Base-by-base conservation (phyloP, 2,329 filamentous ascomycete species). In the Venturia carpophila region DNA sequence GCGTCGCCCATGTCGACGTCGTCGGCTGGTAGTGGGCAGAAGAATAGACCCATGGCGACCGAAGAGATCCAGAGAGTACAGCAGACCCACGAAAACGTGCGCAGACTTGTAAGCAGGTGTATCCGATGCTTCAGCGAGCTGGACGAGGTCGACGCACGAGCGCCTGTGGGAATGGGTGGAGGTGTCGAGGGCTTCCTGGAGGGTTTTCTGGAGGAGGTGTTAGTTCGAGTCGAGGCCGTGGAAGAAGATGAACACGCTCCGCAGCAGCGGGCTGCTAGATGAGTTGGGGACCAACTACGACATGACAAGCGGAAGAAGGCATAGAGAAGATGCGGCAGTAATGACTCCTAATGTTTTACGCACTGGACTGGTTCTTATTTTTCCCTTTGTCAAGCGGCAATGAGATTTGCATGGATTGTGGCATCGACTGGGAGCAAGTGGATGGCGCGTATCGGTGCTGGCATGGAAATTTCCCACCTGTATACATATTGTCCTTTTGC, bases 131-230 rank as follows among this genome's bases (percentile, higher is more conserved):
- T 96, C 76, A 88, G 88, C 72, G 92, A 96, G 74, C 91, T 99
- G 71, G 93, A 99, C 75, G 84, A 89, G 68, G 90, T 87, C 76
- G 94, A 99, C 76, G 89, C 88, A 74, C 84, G 87, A 55, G 89
- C 91, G 70, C 91, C 92, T 6, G 91, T 97, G 13, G 91, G 92
- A 0, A 97, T 97, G 93, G 93, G 92, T 0, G 87, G 91, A 56
- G 92, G 93, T 34, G 92, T 96, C 1, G 87, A 87, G 56, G 91
- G 90, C 0, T 95, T 97, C 70, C 77, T 97, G 9, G 94, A 99
- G 75, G 93, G 92, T 0, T 84, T 97, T 68, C 79, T 99, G 42
- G 94, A 99, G 75, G 94, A 99, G 79, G 88, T 99, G 30, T 79
- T 99, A 27, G 92, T 97, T 43, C 80, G 94, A 65, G 91, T 97